Conservation (phyloP, 371 early-diverging fungal genomes). For the Rhizopus arrhizus region DNA sequence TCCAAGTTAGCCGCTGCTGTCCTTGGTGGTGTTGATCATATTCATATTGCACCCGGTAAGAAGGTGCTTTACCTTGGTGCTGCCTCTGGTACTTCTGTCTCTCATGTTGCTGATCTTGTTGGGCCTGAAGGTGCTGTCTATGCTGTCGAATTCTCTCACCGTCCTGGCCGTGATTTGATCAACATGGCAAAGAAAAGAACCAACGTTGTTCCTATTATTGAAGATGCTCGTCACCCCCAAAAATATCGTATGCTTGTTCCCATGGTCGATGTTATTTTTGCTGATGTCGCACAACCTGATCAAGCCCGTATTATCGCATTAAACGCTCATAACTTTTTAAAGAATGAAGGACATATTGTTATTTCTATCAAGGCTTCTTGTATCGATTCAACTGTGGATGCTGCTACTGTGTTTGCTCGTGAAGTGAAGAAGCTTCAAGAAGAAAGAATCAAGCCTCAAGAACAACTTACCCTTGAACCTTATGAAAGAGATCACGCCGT, state of each 20-base stretch:
- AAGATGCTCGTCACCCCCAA: constrained; percentile 99
- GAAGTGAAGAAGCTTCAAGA: constrained; percentile 99
- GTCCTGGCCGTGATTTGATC: constrained; percentile 99
- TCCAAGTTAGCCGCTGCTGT: constrained; percentile 99
- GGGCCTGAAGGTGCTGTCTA: constrained; percentile 98
- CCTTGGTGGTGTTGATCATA: constrained; percentile 98
- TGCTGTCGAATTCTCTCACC: constrained; percentile 99
- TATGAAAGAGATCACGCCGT: constrained; percentile 99
- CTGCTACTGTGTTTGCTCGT: constrained; percentile 96
- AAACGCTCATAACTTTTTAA: constrained; percentile 99
- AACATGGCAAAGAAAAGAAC: constrained; percentile 99
- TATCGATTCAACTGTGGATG: constrained; percentile 99
- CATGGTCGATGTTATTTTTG: constrained; percentile 99
- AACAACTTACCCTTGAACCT: constrained; percentile 99
- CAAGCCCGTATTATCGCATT: constrained; percentile 99
- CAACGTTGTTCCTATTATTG: constrained; percentile 99
- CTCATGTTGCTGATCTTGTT: constrained; percentile 99
- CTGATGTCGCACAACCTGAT: constrained; percentile 99
- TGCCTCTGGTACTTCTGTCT: constrained; percentile 98
- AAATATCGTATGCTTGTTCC: constrained; percentile 99
- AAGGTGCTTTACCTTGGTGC: constrained; percentile 99
- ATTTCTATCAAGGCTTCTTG: constrained; percentile 99
- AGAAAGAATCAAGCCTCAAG: constrained; percentile 98
- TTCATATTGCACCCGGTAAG: constrained; percentile 96
- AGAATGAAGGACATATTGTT: constrained; percentile 97